These are phyloP conservation scores for Xylaria sp. DNA, from an alignment of 2,329 filamentous ascomycete species.

Conservation along the genomic window DNA sequence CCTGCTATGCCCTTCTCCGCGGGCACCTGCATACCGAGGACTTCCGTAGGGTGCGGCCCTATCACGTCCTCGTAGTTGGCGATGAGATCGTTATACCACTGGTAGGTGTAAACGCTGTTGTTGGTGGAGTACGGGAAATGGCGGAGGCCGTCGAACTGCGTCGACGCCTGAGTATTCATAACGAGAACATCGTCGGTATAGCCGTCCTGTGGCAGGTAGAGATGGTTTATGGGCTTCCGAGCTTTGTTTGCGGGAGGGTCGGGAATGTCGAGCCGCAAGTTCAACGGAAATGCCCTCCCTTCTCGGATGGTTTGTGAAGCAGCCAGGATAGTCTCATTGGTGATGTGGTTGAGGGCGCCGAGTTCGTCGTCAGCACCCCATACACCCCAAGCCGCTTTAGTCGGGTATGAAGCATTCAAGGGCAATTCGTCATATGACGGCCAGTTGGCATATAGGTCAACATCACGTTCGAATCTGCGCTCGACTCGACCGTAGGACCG, in stretches of 20 bases:
- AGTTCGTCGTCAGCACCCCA: slow-evolving; percentile 30
- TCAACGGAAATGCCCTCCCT: slow-evolving; percentile 23
- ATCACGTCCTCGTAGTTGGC: slow-evolving; percentile 32
- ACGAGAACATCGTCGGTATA: slow-evolving; percentile 33
- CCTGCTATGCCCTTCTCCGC: slow-evolving; percentile 31
- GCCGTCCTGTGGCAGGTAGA: slow-evolving; percentile 19
- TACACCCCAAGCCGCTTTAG: slow-evolving; percentile 32
- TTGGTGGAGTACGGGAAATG: slow-evolving; percentile 32
- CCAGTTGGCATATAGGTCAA: slow-evolving; percentile 23
- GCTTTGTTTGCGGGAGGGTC: slow-evolving; percentile 13
- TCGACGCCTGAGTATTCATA: slow-evolving; percentile 34
- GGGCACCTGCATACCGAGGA: slow-evolving; percentile 22
- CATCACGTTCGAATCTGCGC: slow-evolving; percentile 10
- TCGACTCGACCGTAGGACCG: slow-evolving; percentile 1
- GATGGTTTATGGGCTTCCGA: slow-evolving; percentile 28
- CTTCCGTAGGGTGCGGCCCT: slow-evolving; percentile 25
- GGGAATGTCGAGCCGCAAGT: slow-evolving; percentile 24
- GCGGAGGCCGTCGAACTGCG: slow-evolving; percentile 30
- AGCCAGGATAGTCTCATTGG: slow-evolving; percentile 18
- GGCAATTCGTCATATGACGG: slow-evolving; percentile 29
- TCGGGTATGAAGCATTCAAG: slow-evolving; percentile 30
- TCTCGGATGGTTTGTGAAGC: slow-evolving; percentile 21
- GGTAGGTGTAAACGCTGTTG: slow-evolving; percentile 23
- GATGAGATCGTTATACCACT: slow-evolving; percentile 33
- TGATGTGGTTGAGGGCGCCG: slow-evolving; percentile 34